phyloP scores from a whole-genome alignment of 116 monocot genomes.

The Phalaenopsis hybrid region DNA sequence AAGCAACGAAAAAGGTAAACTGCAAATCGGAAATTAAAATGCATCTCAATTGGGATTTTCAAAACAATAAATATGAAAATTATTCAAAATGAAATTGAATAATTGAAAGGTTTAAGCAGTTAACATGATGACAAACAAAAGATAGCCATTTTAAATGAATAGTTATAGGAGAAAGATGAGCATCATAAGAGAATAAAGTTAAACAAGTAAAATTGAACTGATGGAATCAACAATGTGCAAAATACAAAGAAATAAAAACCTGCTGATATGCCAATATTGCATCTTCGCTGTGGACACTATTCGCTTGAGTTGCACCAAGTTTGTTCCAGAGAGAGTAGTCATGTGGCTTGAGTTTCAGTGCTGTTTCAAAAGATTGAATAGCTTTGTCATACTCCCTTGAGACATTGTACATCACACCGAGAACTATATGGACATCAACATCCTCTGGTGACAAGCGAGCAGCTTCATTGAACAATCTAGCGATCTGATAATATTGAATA shows the following conservation, averaged over 20 bases:
- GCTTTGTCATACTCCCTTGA: constrained; percentile 98
- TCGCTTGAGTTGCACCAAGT: constrained; percentile 99
- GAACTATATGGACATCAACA: constrained; percentile 93
- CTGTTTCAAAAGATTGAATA: constrained; percentile 67
- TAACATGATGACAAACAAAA: neutral
- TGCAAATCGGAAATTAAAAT: neutral
- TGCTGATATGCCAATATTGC: constrained; percentile 94
- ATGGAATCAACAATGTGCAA: neutral
- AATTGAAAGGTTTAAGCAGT: neutral
- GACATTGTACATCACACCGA: constrained; percentile 90
- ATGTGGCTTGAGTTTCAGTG: constrained; percentile 81
- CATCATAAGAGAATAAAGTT: neutral
- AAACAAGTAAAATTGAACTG: neutral
- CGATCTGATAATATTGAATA: constrained; percentile 48
- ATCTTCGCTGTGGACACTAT: constrained; percentile 91
- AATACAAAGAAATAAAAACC: constrained; percentile 22
- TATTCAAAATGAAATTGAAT: neutral
- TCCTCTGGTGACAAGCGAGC: constrained; percentile 91
- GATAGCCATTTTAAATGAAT: neutral
- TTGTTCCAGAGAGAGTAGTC: constrained; percentile 99
- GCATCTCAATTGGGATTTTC: neutral
- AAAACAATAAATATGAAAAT: neutral
- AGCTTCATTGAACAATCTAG: constrained; percentile 84
- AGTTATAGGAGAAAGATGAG: neutral
- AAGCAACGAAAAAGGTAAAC: neutral